These are phyloP conservation scores for Colletotrichum neosansevieriae DNA, from an alignment of 2,329 filamentous ascomycete genomes.

Conservation along the genomic window DNA sequence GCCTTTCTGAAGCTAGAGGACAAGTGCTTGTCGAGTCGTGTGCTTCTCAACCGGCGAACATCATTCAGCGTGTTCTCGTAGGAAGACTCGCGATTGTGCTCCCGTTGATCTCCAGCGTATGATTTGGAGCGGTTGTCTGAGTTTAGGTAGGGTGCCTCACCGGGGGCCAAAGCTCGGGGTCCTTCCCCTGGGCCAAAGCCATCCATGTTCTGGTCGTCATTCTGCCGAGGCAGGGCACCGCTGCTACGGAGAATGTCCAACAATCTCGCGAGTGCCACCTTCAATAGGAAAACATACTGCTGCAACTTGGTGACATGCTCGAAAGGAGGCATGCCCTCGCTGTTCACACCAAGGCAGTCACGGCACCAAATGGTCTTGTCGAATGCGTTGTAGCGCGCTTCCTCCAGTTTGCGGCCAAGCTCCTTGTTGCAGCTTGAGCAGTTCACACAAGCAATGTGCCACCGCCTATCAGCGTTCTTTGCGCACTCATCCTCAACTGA, in stretches of 20 bases:
- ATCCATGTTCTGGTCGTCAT: constrained; percentile 77
- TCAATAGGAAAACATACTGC: constrained; percentile 93
- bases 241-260: constrained; percentile 87
- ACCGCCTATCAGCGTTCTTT: constrained; percentile 78
- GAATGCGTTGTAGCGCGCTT: constrained; percentile 77
- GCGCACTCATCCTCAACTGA: constrained; percentile 96
- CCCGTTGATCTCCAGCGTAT: constrained; percentile 71
- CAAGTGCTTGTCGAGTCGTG: constrained; percentile 91
- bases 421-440: constrained; percentile 77
- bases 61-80: constrained; percentile 98
- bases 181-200: constrained; percentile 77
- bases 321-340: constrained; percentile 68
- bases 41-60: constrained; percentile 90
- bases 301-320: constrained; percentile 85
- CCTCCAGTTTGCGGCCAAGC: constrained; percentile 74
- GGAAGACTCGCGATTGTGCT: constrained; percentile 77
- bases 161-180: constrained; percentile 30
- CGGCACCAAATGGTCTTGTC: constrained; percentile 79
- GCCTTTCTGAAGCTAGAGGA: constrained; percentile 94
- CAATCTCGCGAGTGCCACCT: constrained; percentile 90
- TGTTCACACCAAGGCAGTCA: constrained; percentile 70
- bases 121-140: constrained; percentile 81
- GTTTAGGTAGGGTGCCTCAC: constrained; percentile 61
- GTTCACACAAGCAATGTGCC: constrained; percentile 85
- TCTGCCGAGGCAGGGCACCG: constrained; percentile 81